These are phyloP conservation scores for Setaria italica DNA, from an alignment of 202 grass and related monocot species.

Conservation along the genomic window DNA sequence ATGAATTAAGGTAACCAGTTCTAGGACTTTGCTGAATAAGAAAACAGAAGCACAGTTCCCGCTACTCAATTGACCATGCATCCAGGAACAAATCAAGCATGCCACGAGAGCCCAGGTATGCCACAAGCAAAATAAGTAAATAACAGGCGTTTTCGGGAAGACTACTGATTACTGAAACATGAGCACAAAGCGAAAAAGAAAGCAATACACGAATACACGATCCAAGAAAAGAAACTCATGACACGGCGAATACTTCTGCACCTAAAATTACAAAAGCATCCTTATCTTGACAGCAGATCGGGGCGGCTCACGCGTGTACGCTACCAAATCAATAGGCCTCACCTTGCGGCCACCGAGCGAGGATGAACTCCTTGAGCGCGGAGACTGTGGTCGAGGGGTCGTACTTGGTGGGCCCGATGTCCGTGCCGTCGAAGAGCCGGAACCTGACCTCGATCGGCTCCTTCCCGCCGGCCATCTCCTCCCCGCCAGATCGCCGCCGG, in stretches of 20 bases:
- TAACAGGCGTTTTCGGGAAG: not conserved
- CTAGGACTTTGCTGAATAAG: not conserved
- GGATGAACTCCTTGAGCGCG: slow-evolving; percentile 91
- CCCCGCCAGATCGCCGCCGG: slow-evolving; percentile 43
- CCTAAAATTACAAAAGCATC: slow-evolving; percentile 21
- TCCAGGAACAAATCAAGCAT: slow-evolving; percentile 19
- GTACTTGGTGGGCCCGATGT: slow-evolving; percentile 96
- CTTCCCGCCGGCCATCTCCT: slow-evolving; percentile 72
- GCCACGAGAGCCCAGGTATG: not conserved
- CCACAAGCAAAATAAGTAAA: not conserved
- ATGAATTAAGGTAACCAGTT: not conserved
- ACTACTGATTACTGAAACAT: not conserved
- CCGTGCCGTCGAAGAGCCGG: slow-evolving; percentile 90
- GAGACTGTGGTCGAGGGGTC: slow-evolving; percentile 87
- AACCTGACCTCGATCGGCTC: slow-evolving; percentile 93
- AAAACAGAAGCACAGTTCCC: not conserved
- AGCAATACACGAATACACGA: slow-evolving; percentile 47
- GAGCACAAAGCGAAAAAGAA: slow-evolving; percentile 24
- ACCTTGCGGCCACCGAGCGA: slow-evolving; percentile 98
- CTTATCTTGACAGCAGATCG: slow-evolving; percentile 29
- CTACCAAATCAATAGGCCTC: slow-evolving; percentile 48
- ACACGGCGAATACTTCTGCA: slow-evolving; percentile 7
- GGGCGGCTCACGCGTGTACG: not conserved
- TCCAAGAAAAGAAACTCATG: slow-evolving; percentile 17
- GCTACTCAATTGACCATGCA: slow-evolving; percentile 25